Evolutionary conservation across 1,284 basidiomycete genomes (phyloP), one percentile per base, ranked within the genome.

Genomic region (Coniferiporia sulphurascens): DNA sequence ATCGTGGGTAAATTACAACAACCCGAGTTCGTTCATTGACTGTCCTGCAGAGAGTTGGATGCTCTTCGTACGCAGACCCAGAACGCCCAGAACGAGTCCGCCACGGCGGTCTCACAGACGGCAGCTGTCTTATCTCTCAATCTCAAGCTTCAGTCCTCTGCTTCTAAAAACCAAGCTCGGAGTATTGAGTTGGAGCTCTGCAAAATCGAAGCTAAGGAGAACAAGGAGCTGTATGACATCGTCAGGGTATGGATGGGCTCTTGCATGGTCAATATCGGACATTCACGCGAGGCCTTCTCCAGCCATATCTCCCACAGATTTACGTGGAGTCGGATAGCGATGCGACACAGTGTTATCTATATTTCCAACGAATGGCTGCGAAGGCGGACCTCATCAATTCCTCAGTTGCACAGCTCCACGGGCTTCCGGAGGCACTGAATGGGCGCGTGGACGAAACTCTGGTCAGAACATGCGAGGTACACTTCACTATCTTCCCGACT

Each of bases 121-220:
- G 81, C 93, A 58, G 83, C 89, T 62, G 87, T 97, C 76, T 86
- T 97, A 79, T 93, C 93, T 55, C 78, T 96, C 60, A 97, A 97
- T 70, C 80, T 96, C 71, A 96, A 93, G 71, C 80, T 98, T 3
- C 94, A 98, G 71, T 91, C 89, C 0, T 83, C 91, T 1, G 93
- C 90, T 0, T 82, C 86, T 41, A 97, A 95, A 80, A 90, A 91
- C 63, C 94, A 95, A 69, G 87, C 91, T 13, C 88, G 87, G 70
- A 86, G 83, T 17, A 89, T 98, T 60, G 95, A 98, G 63, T 78
- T 94, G 27, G 95, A 96, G 69, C 76, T 96, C 65, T 85, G 84
- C 69, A 86, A 84, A 64, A 79, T 96, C 55, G 93, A 97, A 66
- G 89, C 91, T 0, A 78, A 80, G 58, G 93, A 97, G 72, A 83